phyloP scores from a whole-genome alignment of 768 basidiomycete genomes.

The Suillus alpinus region DNA sequence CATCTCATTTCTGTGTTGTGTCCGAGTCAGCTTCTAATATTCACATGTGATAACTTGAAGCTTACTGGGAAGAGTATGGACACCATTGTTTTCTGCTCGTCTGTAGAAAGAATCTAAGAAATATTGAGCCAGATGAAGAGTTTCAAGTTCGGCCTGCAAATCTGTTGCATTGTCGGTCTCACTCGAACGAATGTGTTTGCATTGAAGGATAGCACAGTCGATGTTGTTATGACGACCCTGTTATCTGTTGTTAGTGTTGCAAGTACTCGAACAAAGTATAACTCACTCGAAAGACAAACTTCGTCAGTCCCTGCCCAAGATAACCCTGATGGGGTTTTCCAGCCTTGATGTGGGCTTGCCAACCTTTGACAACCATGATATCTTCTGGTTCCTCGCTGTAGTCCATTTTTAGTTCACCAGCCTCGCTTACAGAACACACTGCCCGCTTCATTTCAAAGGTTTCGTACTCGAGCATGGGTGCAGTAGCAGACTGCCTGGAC shows the following conservation, averaged over 20 bases:
- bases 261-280: background rate
- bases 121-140: background rate
- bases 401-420: background rate
- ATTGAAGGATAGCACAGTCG: slow-evolving; percentile 1
- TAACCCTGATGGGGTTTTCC: slow-evolving; percentile 8
- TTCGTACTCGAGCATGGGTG: background rate
- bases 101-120: background rate
- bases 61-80: background rate
- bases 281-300: slow-evolving; percentile 13
- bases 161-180: background rate
- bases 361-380: slow-evolving; percentile 11
- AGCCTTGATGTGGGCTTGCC: slow-evolving; percentile 4
- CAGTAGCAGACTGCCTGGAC: background rate
- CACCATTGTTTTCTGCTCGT: background rate
- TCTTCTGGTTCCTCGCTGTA: background rate
- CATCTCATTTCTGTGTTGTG: background rate
- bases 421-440: background rate
- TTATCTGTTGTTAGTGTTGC: no score
- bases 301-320: slow-evolving; percentile 11
- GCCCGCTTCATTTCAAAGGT: background rate
- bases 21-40: background rate
- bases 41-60: background rate
- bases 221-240: background rate
- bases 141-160: background rate
- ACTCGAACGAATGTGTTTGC: background rate